Conservation (phyloP, 768 basidiomycete species). For the Xerocomellus intermedius region DNA sequence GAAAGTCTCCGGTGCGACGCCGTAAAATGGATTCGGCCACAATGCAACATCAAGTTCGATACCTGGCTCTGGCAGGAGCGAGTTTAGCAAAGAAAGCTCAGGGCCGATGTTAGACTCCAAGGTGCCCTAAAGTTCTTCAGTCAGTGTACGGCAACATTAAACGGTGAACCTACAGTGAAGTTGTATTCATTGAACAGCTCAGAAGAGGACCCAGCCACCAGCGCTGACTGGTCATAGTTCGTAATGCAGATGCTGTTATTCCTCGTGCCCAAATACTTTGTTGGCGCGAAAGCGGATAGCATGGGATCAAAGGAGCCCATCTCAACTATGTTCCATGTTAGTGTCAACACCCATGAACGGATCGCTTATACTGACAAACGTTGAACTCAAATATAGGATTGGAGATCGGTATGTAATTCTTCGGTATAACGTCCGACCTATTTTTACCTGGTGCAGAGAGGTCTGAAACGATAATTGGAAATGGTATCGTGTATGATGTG, state of each 20-base stretch:
- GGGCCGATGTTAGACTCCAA: slow-evolving; percentile 14
- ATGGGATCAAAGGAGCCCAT: slow-evolving; percentile 44
- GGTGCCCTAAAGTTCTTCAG: slow-evolving; percentile 6
- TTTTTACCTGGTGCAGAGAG: slow-evolving; percentile 27
- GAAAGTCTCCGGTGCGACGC: slow-evolving; percentile 35
- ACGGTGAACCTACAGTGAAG: slow-evolving; percentile 21
- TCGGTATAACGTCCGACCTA: slow-evolving; percentile 17
- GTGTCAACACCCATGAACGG: not conserved
- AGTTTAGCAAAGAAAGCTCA: slow-evolving; percentile 13
- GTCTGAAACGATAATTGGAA: slow-evolving; percentile 39
- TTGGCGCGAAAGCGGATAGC: slow-evolving; percentile 44
- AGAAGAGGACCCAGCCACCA: slow-evolving; percentile 42
- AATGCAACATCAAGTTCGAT: slow-evolving; percentile 31
- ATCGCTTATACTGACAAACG: slow-evolving; percentile 22
- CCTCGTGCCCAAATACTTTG: slow-evolving; percentile 44
- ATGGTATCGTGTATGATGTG: slow-evolving; percentile 34
- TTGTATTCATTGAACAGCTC: slow-evolving; percentile 34
- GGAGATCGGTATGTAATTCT: slow-evolving; percentile 29
- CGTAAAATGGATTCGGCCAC: slow-evolving; percentile 40
- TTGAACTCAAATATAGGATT: slow-evolving; percentile 38
- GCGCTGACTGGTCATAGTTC: slow-evolving; percentile 35
- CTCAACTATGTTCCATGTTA: slow-evolving; percentile 30
- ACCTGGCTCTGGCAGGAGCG: slow-evolving; percentile 24
- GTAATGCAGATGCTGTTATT: slow-evolving; percentile 33
- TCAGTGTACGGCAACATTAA: not conserved